Base-by-base conservation (phyloP, 2,329 filamentous ascomycete genomes). In the Fusarium sp. region DNA sequence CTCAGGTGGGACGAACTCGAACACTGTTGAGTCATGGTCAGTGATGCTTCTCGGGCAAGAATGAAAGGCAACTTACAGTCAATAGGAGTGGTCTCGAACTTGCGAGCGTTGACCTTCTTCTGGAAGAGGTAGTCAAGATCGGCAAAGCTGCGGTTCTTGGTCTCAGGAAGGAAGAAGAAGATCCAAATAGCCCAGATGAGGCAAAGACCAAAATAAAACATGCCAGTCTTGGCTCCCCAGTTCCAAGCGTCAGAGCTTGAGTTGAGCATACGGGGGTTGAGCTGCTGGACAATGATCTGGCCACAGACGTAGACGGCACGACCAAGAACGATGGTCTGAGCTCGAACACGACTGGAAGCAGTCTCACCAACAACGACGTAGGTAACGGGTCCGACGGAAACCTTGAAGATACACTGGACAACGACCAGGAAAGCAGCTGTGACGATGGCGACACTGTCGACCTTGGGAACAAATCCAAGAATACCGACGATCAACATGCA, bases 331-430 rank as follows among this genome's bases (percentile, higher is more conserved):
- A 85, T 80, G 0, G 81, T 82, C 72, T 84, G 81, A 31, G 80
- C 81, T 14, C 82, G 78, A 14, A 85, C 77, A 53, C 82, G 81
- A n/a, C 80, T 83, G 9, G 82, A 83, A 0, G 80, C 76, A 2
- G 83, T 76, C 73, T 85, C 83, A 4, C 81, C 88, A 4, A 97
- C 93, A 24, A 97, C 86, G 0, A 93, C 95, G 81, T 96, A 97
- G 79, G 92, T 94, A 15, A 97, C 93, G 51, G 64, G 80, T 3
- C 80, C 80, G 1, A 81, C 75, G 9, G 78, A 80, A 24, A 76
- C 79, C 78, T 72, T 74, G 63, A 80, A 75, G 8, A 83, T 80
- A 1, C 92, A 92, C 1, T 94, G 85, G 26, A 85, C 76, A 5
- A 86, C 78, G 36, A 87, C 79, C 2, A 72, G 36, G 55, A 72